phyloP scores from a whole-genome alignment of 2,329 filamentous ascomycete species.

The Phyllosticta paracitricarpa region DNA sequence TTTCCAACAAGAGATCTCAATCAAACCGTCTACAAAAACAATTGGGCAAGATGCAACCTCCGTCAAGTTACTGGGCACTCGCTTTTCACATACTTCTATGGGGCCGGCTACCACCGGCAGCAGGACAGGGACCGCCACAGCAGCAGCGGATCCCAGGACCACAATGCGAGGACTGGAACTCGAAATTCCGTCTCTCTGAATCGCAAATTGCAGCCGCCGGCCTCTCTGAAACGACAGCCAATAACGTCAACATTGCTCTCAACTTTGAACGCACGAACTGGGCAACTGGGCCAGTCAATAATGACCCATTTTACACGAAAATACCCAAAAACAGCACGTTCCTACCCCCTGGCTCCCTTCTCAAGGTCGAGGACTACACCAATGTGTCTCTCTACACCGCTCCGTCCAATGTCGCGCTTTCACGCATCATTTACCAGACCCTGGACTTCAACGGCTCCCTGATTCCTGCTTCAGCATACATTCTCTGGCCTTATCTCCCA shows the following conservation, averaged over 20 bases:
- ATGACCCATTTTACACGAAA: conserved; percentile 33
- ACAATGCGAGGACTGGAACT: conserved; percentile 3
- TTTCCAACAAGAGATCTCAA: no score
- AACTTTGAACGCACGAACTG: conserved; percentile 21
- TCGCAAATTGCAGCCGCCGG: not conserved
- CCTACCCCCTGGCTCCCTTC: conserved; percentile 26
- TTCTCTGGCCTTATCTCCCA: conserved; percentile 39
- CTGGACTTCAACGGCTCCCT: conserved; percentile 35
- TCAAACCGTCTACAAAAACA: no score
- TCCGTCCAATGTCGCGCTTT: conserved; percentile 34
- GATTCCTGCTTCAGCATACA: conserved; percentile 40
- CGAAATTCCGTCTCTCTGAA: not conserved
- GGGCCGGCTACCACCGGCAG: not conserved
- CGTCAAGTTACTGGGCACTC: not conserved
- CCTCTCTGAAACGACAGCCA: conserved; percentile 1
- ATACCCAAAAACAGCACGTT: conserved; percentile 15
- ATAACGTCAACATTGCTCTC: conserved; percentile 16
- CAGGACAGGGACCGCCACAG: not conserved
- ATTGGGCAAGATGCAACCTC: not conserved
- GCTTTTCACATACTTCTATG: not conserved
- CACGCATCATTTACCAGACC: conserved; percentile 41
- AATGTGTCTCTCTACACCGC: conserved; percentile 31
- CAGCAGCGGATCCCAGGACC: not conserved
- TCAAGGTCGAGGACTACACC: conserved; percentile 33
- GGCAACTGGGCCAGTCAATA: conserved; percentile 15